Percentiles rank a stretch among this genome's conserved stretches.
phyloP scores from a whole-genome alignment of 78 protist species.

The Planoprotostelium fungivorum region DNA sequence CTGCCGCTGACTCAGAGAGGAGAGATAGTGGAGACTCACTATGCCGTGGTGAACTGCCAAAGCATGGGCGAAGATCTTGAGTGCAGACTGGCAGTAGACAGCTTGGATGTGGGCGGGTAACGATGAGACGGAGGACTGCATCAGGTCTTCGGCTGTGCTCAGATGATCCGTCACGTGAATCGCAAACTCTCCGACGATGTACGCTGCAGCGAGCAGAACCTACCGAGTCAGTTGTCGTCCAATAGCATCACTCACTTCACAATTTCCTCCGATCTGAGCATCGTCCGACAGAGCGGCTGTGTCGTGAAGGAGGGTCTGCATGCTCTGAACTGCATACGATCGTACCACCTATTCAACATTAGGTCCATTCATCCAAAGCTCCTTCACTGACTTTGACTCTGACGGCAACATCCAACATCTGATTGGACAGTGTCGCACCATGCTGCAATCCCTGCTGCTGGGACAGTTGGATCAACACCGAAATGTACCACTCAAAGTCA shows the following conservation, averaged over 20 bases:
- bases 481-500: slow-evolving; percentile 93
- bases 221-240: too few relatives aligned
- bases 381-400: slow-evolving; percentile 65
- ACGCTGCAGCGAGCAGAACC: slow-evolving; percentile 87
- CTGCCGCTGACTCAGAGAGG: background rate
- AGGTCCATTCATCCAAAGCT: slow-evolving; percentile 14
- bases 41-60: slow-evolving; percentile 19
- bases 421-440: slow-evolving; percentile 66
- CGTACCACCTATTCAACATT: slow-evolving; percentile 9
- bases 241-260: too few relatives aligned
- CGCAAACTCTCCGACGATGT: slow-evolving; percentile 82
- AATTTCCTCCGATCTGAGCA: slow-evolving; percentile 44
- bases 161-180: slow-evolving; percentile 22
- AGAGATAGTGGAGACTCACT: background rate
- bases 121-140: slow-evolving; percentile 43
- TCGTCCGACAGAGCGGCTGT: slow-evolving; percentile 43
- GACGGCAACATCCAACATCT: slow-evolving; percentile 76
- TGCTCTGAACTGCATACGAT: slow-evolving; percentile 1
- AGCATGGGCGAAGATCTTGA: slow-evolving; percentile 77
- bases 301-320: slow-evolving; percentile 18
- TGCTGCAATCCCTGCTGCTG: slow-evolving; percentile 43
- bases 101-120: slow-evolving; percentile 84
- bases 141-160: slow-evolving; percentile 42
- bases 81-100: slow-evolving; percentile 58
- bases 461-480: slow-evolving; percentile 55